Evolutionary conservation across 768 basidiomycete species (phyloP).

Genomic region (Boletus huronensis): DNA sequence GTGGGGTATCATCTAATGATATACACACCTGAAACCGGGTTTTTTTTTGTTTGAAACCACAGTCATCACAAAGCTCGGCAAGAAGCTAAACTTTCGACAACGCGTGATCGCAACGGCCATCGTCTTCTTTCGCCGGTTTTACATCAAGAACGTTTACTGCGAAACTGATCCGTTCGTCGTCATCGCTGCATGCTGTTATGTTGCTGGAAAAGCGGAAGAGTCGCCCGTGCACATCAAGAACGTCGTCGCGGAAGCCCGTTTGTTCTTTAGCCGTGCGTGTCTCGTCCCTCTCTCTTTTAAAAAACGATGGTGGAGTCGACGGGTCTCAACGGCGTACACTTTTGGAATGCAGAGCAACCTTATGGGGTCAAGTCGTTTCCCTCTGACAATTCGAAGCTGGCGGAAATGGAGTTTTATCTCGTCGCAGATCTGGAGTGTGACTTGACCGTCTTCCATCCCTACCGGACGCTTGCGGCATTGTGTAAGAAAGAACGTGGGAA

Average conservation of each 20-base stretch:
- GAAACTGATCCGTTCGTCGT: slow-evolving; percentile 96
- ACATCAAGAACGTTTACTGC: slow-evolving; percentile 91
- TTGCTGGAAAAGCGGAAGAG: slow-evolving; percentile 97
- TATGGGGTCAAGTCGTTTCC: slow-evolving; percentile 80
- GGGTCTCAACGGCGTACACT: neutral
- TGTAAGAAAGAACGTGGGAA: slow-evolving; percentile 55
- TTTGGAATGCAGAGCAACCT: slow-evolving; percentile 46
- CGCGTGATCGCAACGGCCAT: slow-evolving; percentile 92
- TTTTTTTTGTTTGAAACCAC: neutral
- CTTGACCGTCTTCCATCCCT: slow-evolving; percentile 90
- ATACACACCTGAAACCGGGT: neutral
- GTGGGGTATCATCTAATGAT: neutral
- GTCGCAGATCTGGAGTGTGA: slow-evolving; percentile 97
- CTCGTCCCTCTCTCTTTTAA: neutral
- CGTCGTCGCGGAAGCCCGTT: slow-evolving; percentile 78
- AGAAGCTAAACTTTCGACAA: slow-evolving; percentile 78
- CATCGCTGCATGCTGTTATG: slow-evolving; percentile 89
- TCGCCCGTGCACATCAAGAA: slow-evolving; percentile 93
- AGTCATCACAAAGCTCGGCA: slow-evolving; percentile 88
- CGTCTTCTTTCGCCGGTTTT: slow-evolving; percentile 95
- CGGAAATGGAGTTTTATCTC: slow-evolving; percentile 99
- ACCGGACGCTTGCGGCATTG: slow-evolving; percentile 79
- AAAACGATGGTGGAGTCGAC: neutral
- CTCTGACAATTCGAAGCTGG: slow-evolving; percentile 84
- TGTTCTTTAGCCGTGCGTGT: slow-evolving; percentile 66